A percentile compares a stretch with the other conserved stretches of the same genome.
These are phyloP conservation scores for Spizellomyces sp. DNA, from an alignment of 192 early-diverging fungal species.

Conservation along the genomic window DNA sequence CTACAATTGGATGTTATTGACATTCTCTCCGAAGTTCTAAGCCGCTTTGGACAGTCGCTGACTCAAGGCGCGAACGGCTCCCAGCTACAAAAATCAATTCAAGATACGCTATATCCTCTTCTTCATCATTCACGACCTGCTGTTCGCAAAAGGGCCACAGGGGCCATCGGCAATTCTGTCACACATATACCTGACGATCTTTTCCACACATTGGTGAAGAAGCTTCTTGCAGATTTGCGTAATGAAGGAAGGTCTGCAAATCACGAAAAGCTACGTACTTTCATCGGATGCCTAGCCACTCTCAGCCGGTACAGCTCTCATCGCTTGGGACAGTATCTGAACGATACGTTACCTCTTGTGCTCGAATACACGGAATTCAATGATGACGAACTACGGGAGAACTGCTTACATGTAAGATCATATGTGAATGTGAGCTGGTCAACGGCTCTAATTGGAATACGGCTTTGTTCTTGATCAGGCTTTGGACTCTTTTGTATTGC, in stretches of 20 bases:
- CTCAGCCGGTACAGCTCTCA: conserved; percentile 77
- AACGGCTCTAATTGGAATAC: conserved; percentile 9
- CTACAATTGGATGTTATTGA: conserved; percentile 70
- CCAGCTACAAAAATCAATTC: conserved; percentile 58
- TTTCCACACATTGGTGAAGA: conserved; percentile 66
- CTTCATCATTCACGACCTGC: conserved; percentile 72
- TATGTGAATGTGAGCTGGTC: neutral
- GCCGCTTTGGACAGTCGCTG: conserved; percentile 68
- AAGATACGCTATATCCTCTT: conserved; percentile 65
- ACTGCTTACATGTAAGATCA: conserved; percentile 60
- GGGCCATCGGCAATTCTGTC: conserved; percentile 70
- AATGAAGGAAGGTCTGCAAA: conserved; percentile 53
- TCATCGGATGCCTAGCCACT: conserved; percentile 71
- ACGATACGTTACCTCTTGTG: conserved; percentile 63
- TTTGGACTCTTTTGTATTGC: conserved; percentile 73
- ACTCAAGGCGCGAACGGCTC: conserved; percentile 38
- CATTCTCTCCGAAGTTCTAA: conserved; percentile 70
- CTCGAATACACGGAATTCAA: conserved; percentile 59
- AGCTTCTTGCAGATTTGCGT: conserved; percentile 56
- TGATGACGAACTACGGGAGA: conserved; percentile 83
- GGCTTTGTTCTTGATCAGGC: conserved; percentile 24
- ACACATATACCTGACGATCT: conserved; percentile 66
- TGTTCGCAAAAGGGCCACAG: conserved; percentile 76
- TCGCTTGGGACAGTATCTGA: conserved; percentile 68
- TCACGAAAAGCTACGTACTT: conserved; percentile 71